phyloP scores from a whole-genome alignment of 2,329 filamentous ascomycete species.

The Davidsoniella australis region DNA sequence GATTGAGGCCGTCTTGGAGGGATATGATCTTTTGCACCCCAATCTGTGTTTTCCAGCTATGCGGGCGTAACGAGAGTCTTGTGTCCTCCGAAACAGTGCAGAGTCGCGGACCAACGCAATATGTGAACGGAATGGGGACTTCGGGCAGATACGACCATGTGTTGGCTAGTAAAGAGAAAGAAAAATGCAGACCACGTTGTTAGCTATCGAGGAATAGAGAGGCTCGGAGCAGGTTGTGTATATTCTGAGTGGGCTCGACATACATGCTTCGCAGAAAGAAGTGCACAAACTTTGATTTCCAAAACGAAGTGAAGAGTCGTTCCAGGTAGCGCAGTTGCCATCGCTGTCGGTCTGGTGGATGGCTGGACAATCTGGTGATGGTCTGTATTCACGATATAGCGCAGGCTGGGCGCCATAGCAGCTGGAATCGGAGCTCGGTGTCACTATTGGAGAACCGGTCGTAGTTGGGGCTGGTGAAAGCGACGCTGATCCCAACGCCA shows the following conservation, averaged over 20 bases:
- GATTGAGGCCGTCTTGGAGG: not conserved
- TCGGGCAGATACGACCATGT: slow-evolving; percentile 10
- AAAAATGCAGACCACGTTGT: not conserved
- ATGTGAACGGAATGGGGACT: slow-evolving; percentile 5
- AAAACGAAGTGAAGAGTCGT: not conserved
- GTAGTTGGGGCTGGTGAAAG: not conserved
- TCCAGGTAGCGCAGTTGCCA: slow-evolving; percentile 6
- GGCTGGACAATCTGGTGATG: slow-evolving; percentile 2
- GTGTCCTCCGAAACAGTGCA: not conserved
- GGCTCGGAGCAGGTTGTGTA: too few species aligned
- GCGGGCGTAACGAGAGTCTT: not conserved
- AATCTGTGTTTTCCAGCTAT: slow-evolving; percentile 6
- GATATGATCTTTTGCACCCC: slow-evolving; percentile 7
- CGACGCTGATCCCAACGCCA: not conserved
- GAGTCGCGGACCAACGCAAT: slow-evolving; percentile 4
- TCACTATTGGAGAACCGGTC: not conserved
- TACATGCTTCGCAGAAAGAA: slow-evolving; percentile 7
- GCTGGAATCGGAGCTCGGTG: not conserved
- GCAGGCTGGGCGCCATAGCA: slow-evolving; percentile 2
- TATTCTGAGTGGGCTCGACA: not conserved
- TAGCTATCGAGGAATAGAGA: too few species aligned
- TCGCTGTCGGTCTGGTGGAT: slow-evolving; percentile 1
- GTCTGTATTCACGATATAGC: slow-evolving; percentile 3
- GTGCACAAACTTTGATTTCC: not conserved
- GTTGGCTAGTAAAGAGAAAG: not conserved